These are phyloP conservation scores for Aspergillus aculeatinus DNA, from an alignment of 2,329 filamentous ascomycete species.

Conservation along the genomic window DNA sequence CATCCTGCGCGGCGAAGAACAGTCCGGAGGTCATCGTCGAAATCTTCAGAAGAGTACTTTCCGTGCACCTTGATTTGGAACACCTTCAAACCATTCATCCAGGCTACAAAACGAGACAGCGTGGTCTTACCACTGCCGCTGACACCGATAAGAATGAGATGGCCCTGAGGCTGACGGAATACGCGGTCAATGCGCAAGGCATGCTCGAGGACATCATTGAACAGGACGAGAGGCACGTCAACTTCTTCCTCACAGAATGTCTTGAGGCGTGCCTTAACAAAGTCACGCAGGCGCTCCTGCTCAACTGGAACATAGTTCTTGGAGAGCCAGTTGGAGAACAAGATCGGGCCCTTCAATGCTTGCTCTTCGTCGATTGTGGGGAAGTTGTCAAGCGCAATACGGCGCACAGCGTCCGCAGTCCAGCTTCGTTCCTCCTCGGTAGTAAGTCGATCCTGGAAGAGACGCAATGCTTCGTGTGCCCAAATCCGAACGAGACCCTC, in stretches of 20 bases:
- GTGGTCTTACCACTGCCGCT: constrained; percentile 99
- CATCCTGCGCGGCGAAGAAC: constrained; percentile 92
- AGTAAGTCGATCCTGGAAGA: constrained; percentile 97
- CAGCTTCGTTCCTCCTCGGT: constrained; percentile 90
- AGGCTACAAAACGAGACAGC: constrained; percentile 93
- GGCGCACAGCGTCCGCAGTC: constrained; percentile 84
- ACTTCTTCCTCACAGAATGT: constrained; percentile 99
- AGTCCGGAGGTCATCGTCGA: constrained; percentile 93
- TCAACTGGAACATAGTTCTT: constrained; percentile 98
- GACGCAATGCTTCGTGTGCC: constrained; percentile 91
- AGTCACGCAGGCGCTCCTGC: constrained; percentile 90
- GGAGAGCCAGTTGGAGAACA: constrained; percentile 99
- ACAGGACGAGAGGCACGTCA: constrained; percentile 96
- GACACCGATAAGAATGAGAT: constrained; percentile 97
- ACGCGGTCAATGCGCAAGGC: constrained; percentile 97
- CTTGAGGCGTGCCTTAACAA: constrained; percentile 93
- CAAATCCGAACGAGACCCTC: constrained; percentile 95
- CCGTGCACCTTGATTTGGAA: constrained; percentile 99
- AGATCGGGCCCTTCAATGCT: constrained; percentile 85
- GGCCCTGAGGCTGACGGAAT: constrained; percentile 95
- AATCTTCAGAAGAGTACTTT: constrained; percentile 97
- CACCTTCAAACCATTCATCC: constrained; percentile 99
- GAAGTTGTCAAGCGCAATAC: constrained; percentile 88
- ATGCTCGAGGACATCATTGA: constrained; percentile 98
- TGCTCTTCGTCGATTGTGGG: constrained; percentile 90